Evolutionary conservation across 1,284 basidiomycete species (phyloP).

Genomic region (Malassezia nana): DNA sequence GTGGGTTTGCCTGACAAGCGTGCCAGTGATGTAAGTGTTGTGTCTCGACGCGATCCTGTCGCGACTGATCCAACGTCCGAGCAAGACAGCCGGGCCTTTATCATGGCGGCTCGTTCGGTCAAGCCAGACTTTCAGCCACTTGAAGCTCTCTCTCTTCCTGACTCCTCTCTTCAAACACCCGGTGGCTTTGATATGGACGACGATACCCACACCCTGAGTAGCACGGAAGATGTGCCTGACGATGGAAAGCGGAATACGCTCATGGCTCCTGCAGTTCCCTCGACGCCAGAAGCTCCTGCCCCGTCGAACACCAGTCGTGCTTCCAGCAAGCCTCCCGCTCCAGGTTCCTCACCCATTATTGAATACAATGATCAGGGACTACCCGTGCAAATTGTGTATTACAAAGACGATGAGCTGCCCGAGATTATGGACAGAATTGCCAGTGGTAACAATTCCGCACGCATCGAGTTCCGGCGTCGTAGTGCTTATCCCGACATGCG

Average conservation of each 20-base stretch:
- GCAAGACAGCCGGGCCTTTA: conserved; percentile 6
- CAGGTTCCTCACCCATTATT: not conserved
- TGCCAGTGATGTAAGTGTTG: conserved; percentile 7
- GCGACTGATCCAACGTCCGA: not conserved
- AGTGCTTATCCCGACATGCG: conserved; percentile 3
- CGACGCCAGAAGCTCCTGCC: not conserved
- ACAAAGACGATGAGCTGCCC: conserved; percentile 15
- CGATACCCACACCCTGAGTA: conserved; percentile 2
- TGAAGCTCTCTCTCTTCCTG: not conserved
- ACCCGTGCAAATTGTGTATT: conserved; percentile 17
- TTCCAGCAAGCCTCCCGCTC: not conserved
- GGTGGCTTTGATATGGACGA: not conserved
- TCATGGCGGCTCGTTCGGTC: conserved; percentile 2
- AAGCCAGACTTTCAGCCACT: conserved; percentile 4
- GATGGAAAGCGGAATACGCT: not conserved
- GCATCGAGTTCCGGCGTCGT: conserved; percentile 16
- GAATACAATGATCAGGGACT: conserved; percentile 7
- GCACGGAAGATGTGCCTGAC: not conserved
- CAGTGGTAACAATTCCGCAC: conserved; percentile 14
- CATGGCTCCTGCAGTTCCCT: not conserved
- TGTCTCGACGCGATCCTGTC: not conserved
- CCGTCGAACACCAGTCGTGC: not conserved
- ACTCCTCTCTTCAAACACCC: not conserved
- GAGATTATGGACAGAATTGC: conserved; percentile 18
- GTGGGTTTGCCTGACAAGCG: conserved; percentile 3